Evolutionary conservation across 2,329 filamentous ascomycete species (phyloP), one percentile per base, ranked within the genome.

Genomic region (Clonostachys rhizophaga): DNA sequence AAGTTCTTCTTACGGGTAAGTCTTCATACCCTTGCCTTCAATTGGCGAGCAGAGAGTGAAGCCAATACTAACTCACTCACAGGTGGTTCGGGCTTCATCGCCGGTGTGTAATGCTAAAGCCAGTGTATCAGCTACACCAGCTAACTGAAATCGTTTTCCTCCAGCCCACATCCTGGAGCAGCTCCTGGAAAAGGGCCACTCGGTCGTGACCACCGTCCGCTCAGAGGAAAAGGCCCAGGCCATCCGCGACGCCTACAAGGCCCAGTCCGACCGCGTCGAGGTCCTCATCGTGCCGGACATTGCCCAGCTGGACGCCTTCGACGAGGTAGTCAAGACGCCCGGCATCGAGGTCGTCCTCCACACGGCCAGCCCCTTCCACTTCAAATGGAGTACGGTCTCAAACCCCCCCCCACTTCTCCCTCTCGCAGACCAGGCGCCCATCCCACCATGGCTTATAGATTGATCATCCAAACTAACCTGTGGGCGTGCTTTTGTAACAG

Each of bases 281-380:
- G 67, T 77, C 12, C 69, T 63, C 47, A 83, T 94, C 55, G 89
- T 95, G 20, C 81, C 85, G 16, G 89, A 95, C 60, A 87, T 95
- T 54, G 87, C 88, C 5, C 66, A 83, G 58, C 76, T 82, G 40
- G 76, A 77, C 47, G 89, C 90, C 48, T 95, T 95, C 61, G 83
- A 89, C 56, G 73, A 83, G 55, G 81, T 78, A 2, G 70, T 76
- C 51, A 64, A 70, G 61, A 68, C 60, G 5, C 71, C 74, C 2
- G 72, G 69, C 24, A 63, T 83, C 45, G 72, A 79, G 48, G 75
- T 75, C 43, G 78, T 84, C 37, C 65, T 83, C 46, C 80, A 84
- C 66, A 81, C 79, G 3, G 81, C 81, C 1, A 81, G 76, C 44
- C 80, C 81, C 1, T 77, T 83, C 59, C 76, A 79, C 55, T 80